Conservation (phyloP, 2,329 filamentous ascomycete genomes). For the Diplodia seriata region DNA sequence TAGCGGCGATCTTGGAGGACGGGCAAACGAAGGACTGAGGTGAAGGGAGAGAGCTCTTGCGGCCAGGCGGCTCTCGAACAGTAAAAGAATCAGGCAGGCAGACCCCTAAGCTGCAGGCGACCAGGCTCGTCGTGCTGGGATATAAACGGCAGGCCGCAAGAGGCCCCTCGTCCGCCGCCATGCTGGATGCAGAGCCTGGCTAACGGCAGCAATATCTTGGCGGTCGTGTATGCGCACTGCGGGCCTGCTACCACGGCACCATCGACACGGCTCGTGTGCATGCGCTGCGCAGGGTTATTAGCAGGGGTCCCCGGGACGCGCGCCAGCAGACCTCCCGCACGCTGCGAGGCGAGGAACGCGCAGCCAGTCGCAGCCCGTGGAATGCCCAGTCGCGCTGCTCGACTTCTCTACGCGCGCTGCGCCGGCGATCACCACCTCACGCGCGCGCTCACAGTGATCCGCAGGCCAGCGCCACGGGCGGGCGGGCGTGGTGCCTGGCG, state of each 20-base stretch:
- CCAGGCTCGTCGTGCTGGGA: constrained; percentile 9
- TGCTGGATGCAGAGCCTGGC: not conserved
- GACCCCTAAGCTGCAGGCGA: not conserved
- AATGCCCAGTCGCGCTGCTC: not conserved
- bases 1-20: constrained; percentile 8
- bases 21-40: constrained; percentile 6
- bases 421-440: constrained; percentile 3
- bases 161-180: constrained; percentile 10
- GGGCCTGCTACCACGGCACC: constrained; percentile 26
- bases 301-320: constrained; percentile 8
- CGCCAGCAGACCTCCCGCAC: not conserved
- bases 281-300: constrained; percentile 6
- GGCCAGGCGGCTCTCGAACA: not conserved
- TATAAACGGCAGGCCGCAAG: constrained; percentile 15
- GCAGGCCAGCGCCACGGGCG: not conserved
- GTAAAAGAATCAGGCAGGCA: constrained; percentile 1
- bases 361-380: not conserved
- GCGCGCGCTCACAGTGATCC: not conserved
- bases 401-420: not conserved
- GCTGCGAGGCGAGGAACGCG: not conserved
- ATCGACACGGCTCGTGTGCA: constrained; percentile 23
- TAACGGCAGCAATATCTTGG: constrained; percentile 25
- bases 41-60: not conserved
- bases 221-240: constrained; percentile 26
- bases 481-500: constrained; percentile 9